phyloP scores from a whole-genome alignment of 805 yeast species.

The Nadsonia fulvescens region DNA sequence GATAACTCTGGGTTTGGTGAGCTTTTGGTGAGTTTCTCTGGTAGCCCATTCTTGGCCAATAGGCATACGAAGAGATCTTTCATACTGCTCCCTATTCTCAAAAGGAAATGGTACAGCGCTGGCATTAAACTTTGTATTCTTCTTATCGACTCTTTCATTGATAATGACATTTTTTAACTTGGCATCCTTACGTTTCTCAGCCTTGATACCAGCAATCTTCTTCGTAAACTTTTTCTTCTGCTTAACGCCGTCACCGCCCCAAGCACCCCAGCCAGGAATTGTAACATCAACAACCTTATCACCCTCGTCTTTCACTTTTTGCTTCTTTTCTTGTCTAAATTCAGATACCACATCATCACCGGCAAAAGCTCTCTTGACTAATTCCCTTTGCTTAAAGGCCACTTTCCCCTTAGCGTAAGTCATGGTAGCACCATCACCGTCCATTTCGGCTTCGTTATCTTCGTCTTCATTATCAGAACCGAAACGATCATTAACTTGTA shows the following conservation, averaged over 20 bases:
- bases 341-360: conserved; percentile 86
- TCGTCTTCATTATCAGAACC: conserved; percentile 23
- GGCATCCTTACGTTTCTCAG: conserved; percentile 59
- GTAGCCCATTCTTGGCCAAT: conserved; percentile 94
- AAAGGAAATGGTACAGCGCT: conserved; percentile 88
- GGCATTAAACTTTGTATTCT: conserved; percentile 70
- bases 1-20: conserved; percentile 76
- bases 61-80: conserved; percentile 86
- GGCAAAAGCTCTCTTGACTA: conserved; percentile 85
- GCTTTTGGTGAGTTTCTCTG: conserved; percentile 65
- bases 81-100: conserved; percentile 87
- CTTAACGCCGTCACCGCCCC: conserved; percentile 60
- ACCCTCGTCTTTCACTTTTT: conserved; percentile 54
- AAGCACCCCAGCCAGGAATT: conserved; percentile 94
- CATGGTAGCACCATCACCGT: conserved; percentile 20
- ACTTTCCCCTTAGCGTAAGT: conserved; percentile 15
- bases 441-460: too few relatives aligned
- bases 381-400: conserved; percentile 61
- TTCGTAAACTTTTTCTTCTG: conserved; percentile 41
- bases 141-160: conserved; percentile 73
- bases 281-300: conserved; percentile 76
- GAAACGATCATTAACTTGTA: conserved; percentile 32
- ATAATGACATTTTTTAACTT: conserved; percentile 66
- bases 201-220: conserved; percentile 60
- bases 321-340: conserved; percentile 60